Evolutionary conservation across 768 basidiomycete genomes (phyloP).

Genomic region (Paxillus ammoniavirescens): DNA sequence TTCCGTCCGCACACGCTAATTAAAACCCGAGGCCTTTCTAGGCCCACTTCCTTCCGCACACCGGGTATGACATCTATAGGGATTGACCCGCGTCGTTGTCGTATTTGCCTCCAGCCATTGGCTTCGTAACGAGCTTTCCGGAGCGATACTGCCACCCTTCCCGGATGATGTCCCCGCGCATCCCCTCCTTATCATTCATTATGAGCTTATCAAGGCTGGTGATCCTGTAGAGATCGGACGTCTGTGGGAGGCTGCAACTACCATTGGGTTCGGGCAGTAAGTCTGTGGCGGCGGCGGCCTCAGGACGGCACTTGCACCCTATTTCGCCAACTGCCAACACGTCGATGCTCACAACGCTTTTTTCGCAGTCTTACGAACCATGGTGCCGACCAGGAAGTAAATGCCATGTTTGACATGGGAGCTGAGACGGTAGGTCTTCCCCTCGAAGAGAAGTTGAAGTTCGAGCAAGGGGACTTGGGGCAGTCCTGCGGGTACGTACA

Average conservation of each 20-base stretch:
- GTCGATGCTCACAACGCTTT: background rate
- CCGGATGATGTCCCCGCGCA: slow-evolving; percentile 43
- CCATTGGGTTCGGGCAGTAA: slow-evolving; percentile 55
- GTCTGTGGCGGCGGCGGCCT: slow-evolving; percentile 15
- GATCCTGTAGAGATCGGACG: slow-evolving; percentile 38
- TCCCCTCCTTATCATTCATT: slow-evolving; percentile 48
- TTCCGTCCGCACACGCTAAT: too few species aligned
- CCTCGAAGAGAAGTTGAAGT: slow-evolving; percentile 41
- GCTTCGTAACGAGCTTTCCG: slow-evolving; percentile 23
- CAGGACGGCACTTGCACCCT: background rate
- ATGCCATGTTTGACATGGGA: slow-evolving; percentile 43
- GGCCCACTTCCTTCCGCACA: too few species aligned
- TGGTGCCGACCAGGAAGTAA: slow-evolving; percentile 34
- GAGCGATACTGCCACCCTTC: slow-evolving; percentile 38
- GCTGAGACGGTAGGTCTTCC: slow-evolving; percentile 39
- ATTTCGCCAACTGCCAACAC: background rate
- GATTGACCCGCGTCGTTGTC: background rate
- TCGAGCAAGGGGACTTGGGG: slow-evolving; percentile 42
- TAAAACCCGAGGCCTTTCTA: too few species aligned
- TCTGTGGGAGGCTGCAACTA: slow-evolving; percentile 47
- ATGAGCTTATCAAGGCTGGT: slow-evolving; percentile 32
- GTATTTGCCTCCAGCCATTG: slow-evolving; percentile 10
- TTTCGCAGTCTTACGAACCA: slow-evolving; percentile 42
- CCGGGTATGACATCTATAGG: too few species aligned
- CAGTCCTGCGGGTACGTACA: slow-evolving; percentile 36